Evolutionary conservation across 345 rosid genomes (phyloP), one percentile per base, ranked within the genome.

Genomic region (Cardamine occulta): DNA sequence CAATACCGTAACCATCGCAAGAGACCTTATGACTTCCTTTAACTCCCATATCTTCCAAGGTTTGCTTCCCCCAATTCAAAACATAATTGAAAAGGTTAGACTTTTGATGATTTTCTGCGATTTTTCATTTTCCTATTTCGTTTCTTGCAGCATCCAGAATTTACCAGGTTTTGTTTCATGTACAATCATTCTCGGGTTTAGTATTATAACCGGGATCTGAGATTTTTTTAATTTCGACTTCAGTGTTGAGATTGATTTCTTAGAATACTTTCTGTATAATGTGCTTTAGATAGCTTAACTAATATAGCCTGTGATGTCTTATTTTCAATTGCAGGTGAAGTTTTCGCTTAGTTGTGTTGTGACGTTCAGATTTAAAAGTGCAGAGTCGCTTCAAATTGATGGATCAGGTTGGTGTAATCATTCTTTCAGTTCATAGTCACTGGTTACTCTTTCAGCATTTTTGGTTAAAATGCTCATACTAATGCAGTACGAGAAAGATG

Each of bases 401-500:
- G 87, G 89, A 86, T 62, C 87, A 86, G 89, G 86, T 86, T 63
- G 6, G 84, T 83, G 69, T 19, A 39, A 51, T 32, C 3, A 47
- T 49, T 17, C 14, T 45, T 68, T 14, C 8, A 49, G 7, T 79
- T 66, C n/a, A 18, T 72, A 21, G 12, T 31, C 56, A 51, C 12
- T 44, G 32, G 35, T 37, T 58, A 9, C 67, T 64, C 11, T 65
- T 47, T 58, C 49, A 31, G 0, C 40, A 42, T 37, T 5, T 31
- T n/a, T 13, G 1, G 29, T 64, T 77, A 8, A 13, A 28, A 8
- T 79, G 63, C 54, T 40, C 52, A 3, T 57, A n/a, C n/a, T 32
- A 6, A 55, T 76, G 48, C 82, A 95, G 99, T 95, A 92, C 51
- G 97, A 92, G 91, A 95, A 95, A 80, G 97, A 92, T 54, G 99